phyloP scores from a whole-genome alignment of 441 rosid genomes.

The Arabidopsis hybrid region DNA sequence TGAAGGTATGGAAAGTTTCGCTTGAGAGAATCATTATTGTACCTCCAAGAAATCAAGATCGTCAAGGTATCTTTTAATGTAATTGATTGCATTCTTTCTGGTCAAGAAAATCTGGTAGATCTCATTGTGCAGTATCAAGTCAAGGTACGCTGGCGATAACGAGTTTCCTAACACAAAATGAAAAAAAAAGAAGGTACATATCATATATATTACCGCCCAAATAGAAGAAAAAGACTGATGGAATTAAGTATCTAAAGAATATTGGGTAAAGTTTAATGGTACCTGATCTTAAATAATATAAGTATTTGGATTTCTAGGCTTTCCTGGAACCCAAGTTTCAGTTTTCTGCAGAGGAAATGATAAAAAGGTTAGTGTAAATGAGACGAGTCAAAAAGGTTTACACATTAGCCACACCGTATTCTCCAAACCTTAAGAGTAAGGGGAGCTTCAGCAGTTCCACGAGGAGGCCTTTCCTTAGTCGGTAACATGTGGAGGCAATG shows the following conservation, averaged over 20 bases:
- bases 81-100: constrained; percentile 59
- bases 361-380: too few relatives aligned
- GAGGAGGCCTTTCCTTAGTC: constrained; percentile 64
- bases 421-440: too few relatives aligned
- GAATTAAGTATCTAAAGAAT: too few relatives aligned
- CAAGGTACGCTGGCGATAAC: constrained; percentile 89
- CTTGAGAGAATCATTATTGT: background rate
- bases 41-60: constrained; percentile 79
- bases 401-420: too few relatives aligned
- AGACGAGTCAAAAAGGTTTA: too few relatives aligned
- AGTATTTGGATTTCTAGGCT: constrained; percentile 66
- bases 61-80: constrained; percentile 66
- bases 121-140: constrained; percentile 76
- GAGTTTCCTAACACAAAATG: constrained; percentile 67
- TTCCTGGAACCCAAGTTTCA: constrained; percentile 74
- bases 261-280: constrained; percentile 10
- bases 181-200: background rate
- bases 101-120: constrained; percentile 69
- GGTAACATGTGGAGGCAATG: constrained; percentile 90
- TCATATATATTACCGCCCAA: too few relatives aligned
- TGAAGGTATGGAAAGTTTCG: background rate
- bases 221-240: too few relatives aligned
- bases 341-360: too few relatives aligned
- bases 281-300: constrained; percentile 87
- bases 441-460: too few relatives aligned